Base-by-base conservation (phyloP, 192 early-diverging fungal genomes). In the Linnemannia hyalina region DNA sequence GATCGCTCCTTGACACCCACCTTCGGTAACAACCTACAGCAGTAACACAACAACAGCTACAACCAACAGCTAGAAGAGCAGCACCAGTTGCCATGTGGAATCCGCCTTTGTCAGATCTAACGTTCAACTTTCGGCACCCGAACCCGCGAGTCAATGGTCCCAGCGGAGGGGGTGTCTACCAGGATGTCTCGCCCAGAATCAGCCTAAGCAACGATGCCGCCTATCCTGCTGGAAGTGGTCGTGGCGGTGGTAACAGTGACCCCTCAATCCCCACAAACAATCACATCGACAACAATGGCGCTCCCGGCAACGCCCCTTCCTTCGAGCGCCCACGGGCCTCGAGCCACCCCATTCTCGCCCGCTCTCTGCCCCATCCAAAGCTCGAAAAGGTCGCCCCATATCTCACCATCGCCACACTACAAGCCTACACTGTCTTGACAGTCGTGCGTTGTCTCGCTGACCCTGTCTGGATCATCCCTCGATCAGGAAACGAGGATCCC, bases 391-490 rank as follows among this genome's bases (percentile, higher is more conserved):
- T 86, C 20, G 79, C 71, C 2, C 84, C 84, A 3, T 86, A 81
- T 47, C 74, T 86, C 8, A 46, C 74, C 2, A 86, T 86, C 26
- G 78, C 84, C 8, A 81, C 84, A 6, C 49, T 86, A 42, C 84
- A 86, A 26, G 84, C 84, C 0, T 86, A 86, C 26, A 86, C 84
- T 18, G 63, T 86, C 6, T 49, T 86, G 26, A 86, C 84, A 18
- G 84, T 86, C 11, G 84, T 86, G 2, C 74, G 84, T 8, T 80
- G 84, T 42, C 49, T 86, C 29, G 84, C 84, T 40, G 79, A 81
- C 46, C 84, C 84, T 7, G 68, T 47, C 13, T 86, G 84, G 84
- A 81, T 86, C 40, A 63, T 85, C 38, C 47, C 63, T 41, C 8
- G 46, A 38, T 46, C 65, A 0, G 74, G 75, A 9, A 47, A 8